A percentile compares a stretch with the other conserved stretches of the same genome.
phyloP scores from a whole-genome alignment of 108 stramenopile genomes.

The Cyclostephanos invisitatus region DNA sequence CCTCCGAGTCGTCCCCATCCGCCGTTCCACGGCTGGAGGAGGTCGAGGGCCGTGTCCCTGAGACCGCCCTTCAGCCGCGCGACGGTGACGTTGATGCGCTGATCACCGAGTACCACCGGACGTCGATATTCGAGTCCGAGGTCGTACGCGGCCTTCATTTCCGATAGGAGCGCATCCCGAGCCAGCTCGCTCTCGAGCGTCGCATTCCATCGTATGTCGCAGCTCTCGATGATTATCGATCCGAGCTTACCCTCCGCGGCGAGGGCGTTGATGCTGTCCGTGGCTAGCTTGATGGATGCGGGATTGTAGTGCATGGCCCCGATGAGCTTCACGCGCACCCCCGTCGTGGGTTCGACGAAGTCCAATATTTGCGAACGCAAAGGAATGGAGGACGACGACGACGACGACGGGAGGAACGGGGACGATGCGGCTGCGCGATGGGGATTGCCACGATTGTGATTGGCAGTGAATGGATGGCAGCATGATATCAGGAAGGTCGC shows the following conservation, averaged over 20 bases:
- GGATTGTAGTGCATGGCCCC: slow-evolving; percentile 64
- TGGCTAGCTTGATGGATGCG: slow-evolving; percentile 54
- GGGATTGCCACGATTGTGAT: neutral
- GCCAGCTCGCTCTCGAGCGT: slow-evolving; percentile 51
- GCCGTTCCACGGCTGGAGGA: slow-evolving; percentile 36
- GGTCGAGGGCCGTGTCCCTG: slow-evolving; percentile 49
- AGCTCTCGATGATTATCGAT: slow-evolving; percentile 65
- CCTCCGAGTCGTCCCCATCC: slow-evolving; percentile 56
- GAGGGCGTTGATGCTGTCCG: slow-evolving; percentile 45
- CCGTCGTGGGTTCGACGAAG: slow-evolving; percentile 61
- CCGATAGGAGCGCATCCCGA: slow-evolving; percentile 47
- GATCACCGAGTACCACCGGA: slow-evolving; percentile 69
- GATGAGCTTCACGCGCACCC: slow-evolving; percentile 54
- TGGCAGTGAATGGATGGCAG: slow-evolving; percentile 19
- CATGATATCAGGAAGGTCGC: slow-evolving; percentile 6
- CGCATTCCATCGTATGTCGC: slow-evolving; percentile 68
- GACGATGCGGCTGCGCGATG: neutral
- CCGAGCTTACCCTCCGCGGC: slow-evolving; percentile 41
- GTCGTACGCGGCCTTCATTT: slow-evolving; percentile 67
- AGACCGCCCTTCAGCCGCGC: slow-evolving; percentile 42
- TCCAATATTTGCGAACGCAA: slow-evolving; percentile 53
- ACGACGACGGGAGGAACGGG: neutral
- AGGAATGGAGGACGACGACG: neutral
- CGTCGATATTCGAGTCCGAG: slow-evolving; percentile 48
- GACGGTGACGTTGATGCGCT: slow-evolving; percentile 63